Evolutionary conservation across 2,329 filamentous ascomycete genomes (phyloP).

Genomic region (Microthyrium microscopicum): DNA sequence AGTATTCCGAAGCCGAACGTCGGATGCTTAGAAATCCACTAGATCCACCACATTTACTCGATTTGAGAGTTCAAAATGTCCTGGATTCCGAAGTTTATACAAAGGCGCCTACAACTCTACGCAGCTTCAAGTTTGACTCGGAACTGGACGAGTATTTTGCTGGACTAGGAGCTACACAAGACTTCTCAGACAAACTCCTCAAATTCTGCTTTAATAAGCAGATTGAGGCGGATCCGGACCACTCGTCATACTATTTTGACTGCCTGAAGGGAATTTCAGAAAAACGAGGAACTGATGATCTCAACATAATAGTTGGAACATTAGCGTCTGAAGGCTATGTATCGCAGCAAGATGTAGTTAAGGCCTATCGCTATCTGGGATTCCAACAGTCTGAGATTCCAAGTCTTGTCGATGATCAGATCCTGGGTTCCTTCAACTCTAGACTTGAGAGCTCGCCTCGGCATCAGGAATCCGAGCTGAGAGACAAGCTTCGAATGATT

Average conservation of each 20-base stretch:
- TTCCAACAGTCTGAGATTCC: constrained; percentile 28
- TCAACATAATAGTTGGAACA: constrained; percentile 41
- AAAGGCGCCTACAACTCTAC: constrained; percentile 6
- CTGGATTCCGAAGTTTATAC: constrained; percentile 6
- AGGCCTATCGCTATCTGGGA: constrained; percentile 44
- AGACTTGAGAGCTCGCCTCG: constrained; percentile 38
- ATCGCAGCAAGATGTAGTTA: constrained; percentile 37
- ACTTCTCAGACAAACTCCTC: constrained; percentile 46
- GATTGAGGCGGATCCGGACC: constrained; percentile 34
- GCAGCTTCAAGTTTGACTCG: constrained; percentile 12
- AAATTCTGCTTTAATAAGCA: constrained; percentile 47
- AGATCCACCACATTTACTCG: constrained; percentile 2
- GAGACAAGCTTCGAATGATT: constrained; percentile 41
- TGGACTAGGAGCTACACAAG: constrained; percentile 42
- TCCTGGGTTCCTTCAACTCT: constrained; percentile 45
- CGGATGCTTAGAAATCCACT: constrained; percentile 2
- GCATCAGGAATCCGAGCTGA: constrained; percentile 37
- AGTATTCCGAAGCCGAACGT: not conserved
- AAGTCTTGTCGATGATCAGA: constrained; percentile 38
- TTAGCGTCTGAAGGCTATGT: constrained; percentile 42
- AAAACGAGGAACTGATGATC: constrained; percentile 36
- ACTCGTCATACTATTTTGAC: constrained; percentile 45
- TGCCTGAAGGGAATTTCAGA: constrained; percentile 44
- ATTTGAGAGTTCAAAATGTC: constrained; percentile 4
- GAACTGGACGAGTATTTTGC: constrained; percentile 34